phyloP scores from a whole-genome alignment of 2,329 filamentous ascomycete species.

The Conoideocrella luteorostrata region DNA sequence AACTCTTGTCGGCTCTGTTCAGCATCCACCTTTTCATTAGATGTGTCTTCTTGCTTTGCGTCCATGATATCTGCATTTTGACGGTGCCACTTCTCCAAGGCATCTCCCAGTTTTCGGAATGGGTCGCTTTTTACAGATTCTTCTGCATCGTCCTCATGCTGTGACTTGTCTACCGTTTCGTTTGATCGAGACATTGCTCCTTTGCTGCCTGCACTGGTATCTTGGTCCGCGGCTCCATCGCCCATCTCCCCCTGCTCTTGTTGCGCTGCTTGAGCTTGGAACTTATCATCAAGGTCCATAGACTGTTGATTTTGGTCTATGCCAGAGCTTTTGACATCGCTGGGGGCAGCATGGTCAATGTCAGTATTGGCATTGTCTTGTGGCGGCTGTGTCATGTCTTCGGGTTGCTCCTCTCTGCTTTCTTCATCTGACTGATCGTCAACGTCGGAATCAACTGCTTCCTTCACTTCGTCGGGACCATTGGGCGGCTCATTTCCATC shows the following conservation, averaged over 20 bases:
- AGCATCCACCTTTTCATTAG: constrained; percentile 43
- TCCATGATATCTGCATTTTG: constrained; percentile 77
- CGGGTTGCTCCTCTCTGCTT: constrained; percentile 29
- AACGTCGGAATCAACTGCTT: constrained; percentile 31
- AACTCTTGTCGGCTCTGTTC: constrained; percentile 79
- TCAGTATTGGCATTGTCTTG: constrained; percentile 46
- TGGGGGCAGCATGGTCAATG: constrained; percentile 57
- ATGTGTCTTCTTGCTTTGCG: constrained; percentile 37
- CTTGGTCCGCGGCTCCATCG: constrained; percentile 57
- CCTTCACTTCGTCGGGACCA: constrained; percentile 48
- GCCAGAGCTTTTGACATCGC: constrained; percentile 57
- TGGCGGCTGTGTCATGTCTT: constrained; percentile 27
- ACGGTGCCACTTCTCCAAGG: constrained; percentile 86
- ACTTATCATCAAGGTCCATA: constrained; percentile 55
- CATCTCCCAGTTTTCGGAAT: constrained; percentile 92
- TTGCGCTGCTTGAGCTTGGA: constrained; percentile 54
- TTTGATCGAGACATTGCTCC: constrained; percentile 46
- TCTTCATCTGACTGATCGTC: constrained; percentile 9
- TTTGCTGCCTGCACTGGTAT: constrained; percentile 57
- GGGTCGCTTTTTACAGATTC: constrained; percentile 53
- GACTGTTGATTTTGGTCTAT: constrained; percentile 59
- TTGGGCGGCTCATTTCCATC: constrained; percentile 39
- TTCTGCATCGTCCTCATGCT: constrained; percentile 37
- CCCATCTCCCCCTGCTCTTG: constrained; percentile 61
- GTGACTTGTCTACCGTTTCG: constrained; percentile 41